These are phyloP conservation scores for Senecio squalidus DNA, from an alignment of 140 eudicot genomes.

Conservation along the genomic window DNA sequence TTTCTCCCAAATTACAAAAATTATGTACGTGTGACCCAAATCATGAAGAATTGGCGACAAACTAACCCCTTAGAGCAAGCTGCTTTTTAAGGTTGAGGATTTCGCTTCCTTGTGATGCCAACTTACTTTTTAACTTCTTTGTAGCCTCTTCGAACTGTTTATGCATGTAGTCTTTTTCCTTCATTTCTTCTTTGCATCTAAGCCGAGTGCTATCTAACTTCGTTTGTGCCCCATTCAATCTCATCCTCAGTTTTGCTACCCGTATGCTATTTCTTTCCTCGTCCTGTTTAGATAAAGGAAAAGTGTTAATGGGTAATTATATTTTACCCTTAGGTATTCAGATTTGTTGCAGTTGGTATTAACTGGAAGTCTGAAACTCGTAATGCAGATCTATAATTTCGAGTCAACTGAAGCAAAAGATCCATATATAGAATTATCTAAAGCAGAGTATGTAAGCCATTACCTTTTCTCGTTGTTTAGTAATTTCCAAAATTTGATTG, in stretches of 20 bases:
- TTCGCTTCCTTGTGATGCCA: constrained; percentile 40
- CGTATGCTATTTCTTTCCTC: constrained; percentile 25
- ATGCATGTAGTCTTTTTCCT: constrained; percentile 65
- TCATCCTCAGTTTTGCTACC: constrained; percentile 60
- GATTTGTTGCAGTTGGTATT: too few relatives aligned
- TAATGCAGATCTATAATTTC: too few relatives aligned
- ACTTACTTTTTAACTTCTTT: constrained; percentile 41
- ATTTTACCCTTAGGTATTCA: too few relatives aligned
- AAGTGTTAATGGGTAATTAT: too few relatives aligned
- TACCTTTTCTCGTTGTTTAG: constrained; percentile 24
- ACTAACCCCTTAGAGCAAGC: constrained; percentile 34
- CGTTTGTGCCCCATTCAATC: constrained; percentile 57
- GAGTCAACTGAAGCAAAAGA: too few relatives aligned
- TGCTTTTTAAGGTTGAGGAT: constrained; percentile 62
- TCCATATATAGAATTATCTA: too few relatives aligned
- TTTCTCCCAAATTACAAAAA: background rate
- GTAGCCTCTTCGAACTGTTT: constrained; percentile 56
- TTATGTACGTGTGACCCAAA: constrained; percentile 7
- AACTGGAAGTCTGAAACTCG: too few relatives aligned
- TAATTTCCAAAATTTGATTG: constrained; percentile 18
- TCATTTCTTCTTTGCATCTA: constrained; percentile 51
- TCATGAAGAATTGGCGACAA: background rate
- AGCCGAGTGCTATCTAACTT: constrained; percentile 52
- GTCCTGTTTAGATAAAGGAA: constrained; percentile 24
- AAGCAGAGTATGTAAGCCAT: too few relatives aligned